phyloP scores from a whole-genome alignment of 352 stramenopile genomes.

The Synura sp. region DNA sequence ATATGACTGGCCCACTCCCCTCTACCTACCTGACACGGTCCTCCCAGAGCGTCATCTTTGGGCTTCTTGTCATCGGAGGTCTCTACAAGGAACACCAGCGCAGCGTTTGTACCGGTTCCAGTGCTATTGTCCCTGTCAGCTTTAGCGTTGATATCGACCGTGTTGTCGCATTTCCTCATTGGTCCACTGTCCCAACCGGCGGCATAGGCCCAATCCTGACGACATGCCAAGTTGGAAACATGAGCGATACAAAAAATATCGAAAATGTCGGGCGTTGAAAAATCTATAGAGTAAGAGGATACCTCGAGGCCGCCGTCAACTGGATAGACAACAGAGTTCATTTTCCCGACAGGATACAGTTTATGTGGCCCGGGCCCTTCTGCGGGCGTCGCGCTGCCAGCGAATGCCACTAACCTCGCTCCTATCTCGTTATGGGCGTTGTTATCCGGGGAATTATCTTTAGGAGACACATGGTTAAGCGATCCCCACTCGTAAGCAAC shows the following conservation, averaged over 20 bases:
- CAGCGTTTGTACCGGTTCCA: slow-evolving; percentile 77
- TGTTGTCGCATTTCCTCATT: slow-evolving; percentile 45
- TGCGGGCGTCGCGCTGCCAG: not conserved
- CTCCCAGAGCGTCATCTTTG: slow-evolving; percentile 61
- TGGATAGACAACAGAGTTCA: slow-evolving; percentile 94
- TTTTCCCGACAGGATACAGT: slow-evolving; percentile 56
- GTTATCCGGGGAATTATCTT: slow-evolving; percentile 59
- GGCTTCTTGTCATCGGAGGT: slow-evolving; percentile 85
- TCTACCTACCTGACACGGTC: slow-evolving; percentile 49
- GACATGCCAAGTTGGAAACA: no score
- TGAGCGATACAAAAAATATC: no score
- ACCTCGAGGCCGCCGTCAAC: slow-evolving; percentile 95
- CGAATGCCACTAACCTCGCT: not conserved
- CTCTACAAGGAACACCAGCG: slow-evolving; percentile 94
- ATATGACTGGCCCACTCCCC: no score
- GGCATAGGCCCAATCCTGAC: slow-evolving; percentile 94
- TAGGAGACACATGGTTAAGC: slow-evolving; percentile 62
- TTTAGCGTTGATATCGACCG: no score
- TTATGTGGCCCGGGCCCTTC: not conserved
- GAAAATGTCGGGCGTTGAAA: no score
- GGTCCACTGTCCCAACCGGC: slow-evolving; percentile 78
- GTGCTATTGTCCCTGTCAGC: not conserved
- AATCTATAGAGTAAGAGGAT: no score
- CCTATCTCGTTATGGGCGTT: slow-evolving; percentile 57
- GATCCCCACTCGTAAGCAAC: slow-evolving; percentile 97